phyloP scores from a whole-genome alignment of 257 asterid species.

The Solanum gracilifrons region DNA sequence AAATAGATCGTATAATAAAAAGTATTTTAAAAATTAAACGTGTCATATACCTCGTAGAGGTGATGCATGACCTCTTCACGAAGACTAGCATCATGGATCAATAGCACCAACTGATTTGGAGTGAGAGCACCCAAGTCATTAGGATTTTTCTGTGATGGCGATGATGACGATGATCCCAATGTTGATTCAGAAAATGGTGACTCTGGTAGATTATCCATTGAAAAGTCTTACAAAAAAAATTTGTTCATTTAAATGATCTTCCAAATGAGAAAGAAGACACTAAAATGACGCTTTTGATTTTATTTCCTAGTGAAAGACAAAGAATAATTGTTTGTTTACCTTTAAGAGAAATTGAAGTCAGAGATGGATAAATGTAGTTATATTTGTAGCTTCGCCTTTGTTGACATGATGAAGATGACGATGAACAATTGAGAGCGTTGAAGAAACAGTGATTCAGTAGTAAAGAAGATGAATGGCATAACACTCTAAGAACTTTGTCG shows the following conservation, averaged over 20 bases:
- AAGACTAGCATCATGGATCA: too few species aligned
- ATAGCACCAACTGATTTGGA: too few species aligned
- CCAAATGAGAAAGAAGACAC: neutral
- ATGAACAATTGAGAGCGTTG: neutral
- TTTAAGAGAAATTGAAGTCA: too few species aligned
- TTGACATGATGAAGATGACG: neutral
- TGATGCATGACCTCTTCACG: neutral
- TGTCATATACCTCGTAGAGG: neutral
- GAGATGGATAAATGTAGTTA: neutral
- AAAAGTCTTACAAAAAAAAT: too few species aligned
- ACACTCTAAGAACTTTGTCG: neutral
- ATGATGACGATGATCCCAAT: too few species aligned
- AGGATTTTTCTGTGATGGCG: too few species aligned
- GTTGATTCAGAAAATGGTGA: too few species aligned
- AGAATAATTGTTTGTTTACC: neutral
- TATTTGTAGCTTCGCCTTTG: neutral
- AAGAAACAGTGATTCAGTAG: neutral
- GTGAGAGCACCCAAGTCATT: too few species aligned
- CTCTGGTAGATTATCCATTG: neutral
- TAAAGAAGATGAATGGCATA: neutral
- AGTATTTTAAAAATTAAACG: too few species aligned
- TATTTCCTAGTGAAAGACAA: too few species aligned
- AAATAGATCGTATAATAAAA: too few species aligned
- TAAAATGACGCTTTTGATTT: neutral
- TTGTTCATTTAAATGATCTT: too few species aligned